A percentile compares a stretch with the other conserved stretches of the same genome.
Evolutionary conservation across 2,329 filamentous ascomycete species (phyloP).

Genomic region (Parastagonospora avenae): DNA sequence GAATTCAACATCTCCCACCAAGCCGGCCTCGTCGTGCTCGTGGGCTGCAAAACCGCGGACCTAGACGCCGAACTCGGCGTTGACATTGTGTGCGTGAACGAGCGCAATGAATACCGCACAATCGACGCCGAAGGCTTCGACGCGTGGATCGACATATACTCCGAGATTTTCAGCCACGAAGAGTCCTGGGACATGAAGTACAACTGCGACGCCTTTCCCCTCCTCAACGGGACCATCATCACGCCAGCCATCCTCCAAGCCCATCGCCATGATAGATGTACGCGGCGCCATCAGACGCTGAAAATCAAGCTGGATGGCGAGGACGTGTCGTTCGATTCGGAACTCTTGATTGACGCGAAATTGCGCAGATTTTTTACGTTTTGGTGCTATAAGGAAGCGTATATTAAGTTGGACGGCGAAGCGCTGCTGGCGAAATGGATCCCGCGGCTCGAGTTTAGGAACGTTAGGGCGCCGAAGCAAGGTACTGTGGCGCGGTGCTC

Average conservation of each 20-base stretch:
- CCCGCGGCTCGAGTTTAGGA: conserved; percentile 69
- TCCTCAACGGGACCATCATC: conserved; percentile 52
- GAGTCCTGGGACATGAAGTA: conserved; percentile 69
- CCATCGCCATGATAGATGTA: conserved; percentile 52
- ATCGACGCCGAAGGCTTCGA: conserved; percentile 68
- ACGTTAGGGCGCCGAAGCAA: conserved; percentile 58
- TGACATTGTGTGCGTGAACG: conserved; percentile 76
- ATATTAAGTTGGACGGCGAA: conserved; percentile 82
- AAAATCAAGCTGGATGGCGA: conserved; percentile 45
- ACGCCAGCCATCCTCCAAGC: conserved; percentile 42
- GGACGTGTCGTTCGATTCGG: conserved; percentile 47
- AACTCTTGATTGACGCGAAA: conserved; percentile 62
- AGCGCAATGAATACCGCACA: conserved; percentile 67
- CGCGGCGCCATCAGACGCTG: conserved; percentile 46
- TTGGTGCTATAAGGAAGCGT: conserved; percentile 81
- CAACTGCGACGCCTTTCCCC: conserved; percentile 50
- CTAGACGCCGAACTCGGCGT: conserved; percentile 64
- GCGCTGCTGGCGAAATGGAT: conserved; percentile 77
- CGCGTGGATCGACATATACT: conserved; percentile 72
- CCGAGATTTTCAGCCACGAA: conserved; percentile 68
- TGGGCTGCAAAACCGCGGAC: conserved; percentile 50
- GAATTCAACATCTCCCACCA: conserved; percentile 84
- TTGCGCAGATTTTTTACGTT: conserved; percentile 75
- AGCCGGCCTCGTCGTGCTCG: conserved; percentile 72
- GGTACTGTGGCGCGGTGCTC: conserved; percentile 51